Evolutionary conservation across 2,329 filamentous ascomycete genomes (phyloP).

Genomic region (Sporothrix phasma): DNA sequence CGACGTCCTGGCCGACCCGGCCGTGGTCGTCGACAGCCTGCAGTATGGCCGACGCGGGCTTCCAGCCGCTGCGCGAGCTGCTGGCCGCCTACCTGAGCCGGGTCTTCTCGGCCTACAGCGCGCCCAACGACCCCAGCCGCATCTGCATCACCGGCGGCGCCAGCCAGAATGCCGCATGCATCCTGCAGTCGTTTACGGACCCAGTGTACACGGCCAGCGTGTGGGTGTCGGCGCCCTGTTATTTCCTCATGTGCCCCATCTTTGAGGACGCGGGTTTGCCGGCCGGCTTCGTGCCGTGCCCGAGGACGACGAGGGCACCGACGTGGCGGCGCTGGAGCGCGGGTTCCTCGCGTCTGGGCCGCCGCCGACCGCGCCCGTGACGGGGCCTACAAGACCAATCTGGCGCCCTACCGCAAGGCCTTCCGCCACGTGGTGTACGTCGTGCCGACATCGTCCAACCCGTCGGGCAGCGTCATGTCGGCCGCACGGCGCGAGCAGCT

Average conservation of each 20-base stretch:
- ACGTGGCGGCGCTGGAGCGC: slow-evolving; percentile 50
- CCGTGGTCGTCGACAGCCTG: slow-evolving; percentile 52
- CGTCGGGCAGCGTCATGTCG: slow-evolving; percentile 74
- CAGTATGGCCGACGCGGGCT: slow-evolving; percentile 70
- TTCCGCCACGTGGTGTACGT: slow-evolving; percentile 84
- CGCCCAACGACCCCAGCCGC: slow-evolving; percentile 38
- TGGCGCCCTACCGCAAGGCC: slow-evolving; percentile 56
- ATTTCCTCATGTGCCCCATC: slow-evolving; percentile 76
- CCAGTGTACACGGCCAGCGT: slow-evolving; percentile 62
- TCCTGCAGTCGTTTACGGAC: slow-evolving; percentile 74
- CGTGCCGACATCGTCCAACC: slow-evolving; percentile 83
- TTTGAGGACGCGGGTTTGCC: slow-evolving; percentile 69
- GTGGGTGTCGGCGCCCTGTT: slow-evolving; percentile 75
- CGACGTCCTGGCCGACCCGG: slow-evolving; percentile 47
- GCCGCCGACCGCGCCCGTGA: not conserved
- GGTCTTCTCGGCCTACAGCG: slow-evolving; percentile 40
- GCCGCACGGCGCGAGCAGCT: slow-evolving; percentile 55
- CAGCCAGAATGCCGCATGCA: slow-evolving; percentile 67
- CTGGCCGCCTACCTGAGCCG: slow-evolving; percentile 60
- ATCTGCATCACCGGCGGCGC: slow-evolving; percentile 80
- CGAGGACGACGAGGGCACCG: slow-evolving; percentile 69
- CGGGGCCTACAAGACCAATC: slow-evolving; percentile 15
- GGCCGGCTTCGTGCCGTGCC: slow-evolving; percentile 57
- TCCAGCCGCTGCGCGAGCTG: slow-evolving; percentile 55
- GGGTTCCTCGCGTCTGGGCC: slow-evolving; percentile 24